These are phyloP conservation scores for Spathaspora gorwiae DNA, from an alignment of 805 yeast genomes.

Conservation along the genomic window DNA sequence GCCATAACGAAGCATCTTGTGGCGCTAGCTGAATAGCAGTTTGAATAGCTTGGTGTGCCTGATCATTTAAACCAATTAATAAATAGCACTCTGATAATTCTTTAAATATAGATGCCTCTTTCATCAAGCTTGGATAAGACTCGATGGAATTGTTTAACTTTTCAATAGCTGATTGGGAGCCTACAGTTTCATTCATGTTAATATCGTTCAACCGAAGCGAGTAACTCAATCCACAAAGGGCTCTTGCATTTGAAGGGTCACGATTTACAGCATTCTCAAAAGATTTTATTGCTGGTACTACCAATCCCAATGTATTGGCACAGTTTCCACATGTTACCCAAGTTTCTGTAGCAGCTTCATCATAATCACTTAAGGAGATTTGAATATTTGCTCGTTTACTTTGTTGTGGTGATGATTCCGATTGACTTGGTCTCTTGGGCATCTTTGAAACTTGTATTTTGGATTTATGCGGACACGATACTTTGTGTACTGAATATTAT, in stretches of 20 bases:
- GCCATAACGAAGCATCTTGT: constrained; percentile 44
- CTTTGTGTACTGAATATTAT: too few species aligned
- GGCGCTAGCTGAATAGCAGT: constrained; percentile 36
- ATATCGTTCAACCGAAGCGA: constrained; percentile 38
- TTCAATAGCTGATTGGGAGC: constrained; percentile 38
- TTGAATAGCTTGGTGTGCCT: constrained; percentile 47
- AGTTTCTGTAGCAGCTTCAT: constrained; percentile 30
- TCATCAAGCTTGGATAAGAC: constrained; percentile 32
- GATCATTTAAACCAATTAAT: constrained; percentile 43
- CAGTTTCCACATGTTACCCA: constrained; percentile 47
- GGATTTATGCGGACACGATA: too few species aligned
- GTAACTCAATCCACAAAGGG: constrained; percentile 41
- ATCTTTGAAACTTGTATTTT: background rate
- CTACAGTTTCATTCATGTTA: constrained; percentile 32
- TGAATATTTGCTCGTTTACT: background rate
- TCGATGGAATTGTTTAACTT: constrained; percentile 36
- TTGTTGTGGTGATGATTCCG: background rate
- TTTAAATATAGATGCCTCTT: constrained; percentile 38
- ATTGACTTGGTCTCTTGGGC: background rate
- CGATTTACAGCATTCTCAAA: constrained; percentile 41
- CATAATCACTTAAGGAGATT: constrained; percentile 9
- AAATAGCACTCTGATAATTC: constrained; percentile 52
- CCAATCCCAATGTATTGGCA: constrained; percentile 38
- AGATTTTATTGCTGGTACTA: constrained; percentile 37
- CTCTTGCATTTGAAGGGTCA: constrained; percentile 35